These are phyloP conservation scores for Parietaria judaica DNA, from an alignment of 306 rosid species.

Conservation along the genomic window DNA sequence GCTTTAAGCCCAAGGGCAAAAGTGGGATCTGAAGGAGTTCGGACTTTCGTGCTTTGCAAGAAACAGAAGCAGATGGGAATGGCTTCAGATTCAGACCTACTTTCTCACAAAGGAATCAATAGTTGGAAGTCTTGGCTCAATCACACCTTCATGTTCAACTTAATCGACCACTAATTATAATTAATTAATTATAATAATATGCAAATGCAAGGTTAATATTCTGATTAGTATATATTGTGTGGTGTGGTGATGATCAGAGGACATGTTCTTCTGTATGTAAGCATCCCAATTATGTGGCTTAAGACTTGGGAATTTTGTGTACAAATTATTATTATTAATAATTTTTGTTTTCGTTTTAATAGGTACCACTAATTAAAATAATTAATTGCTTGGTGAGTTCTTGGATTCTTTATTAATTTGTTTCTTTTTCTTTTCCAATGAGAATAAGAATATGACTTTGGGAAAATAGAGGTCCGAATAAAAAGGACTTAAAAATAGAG, in stretches of 20 bases:
- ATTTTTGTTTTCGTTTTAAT: background rate
- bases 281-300: constrained; percentile 10
- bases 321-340: too few species aligned
- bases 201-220: too few species aligned
- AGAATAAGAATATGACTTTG: constrained; percentile 13
- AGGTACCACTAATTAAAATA: too few species aligned
- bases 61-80: constrained; percentile 27
- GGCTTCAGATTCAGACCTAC: constrained; percentile 17
- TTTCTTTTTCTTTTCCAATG: background rate
- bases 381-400: background rate
- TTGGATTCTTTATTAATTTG: background rate
- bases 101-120: constrained; percentile 28
- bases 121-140: constrained; percentile 47
- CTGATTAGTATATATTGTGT: too few species aligned
- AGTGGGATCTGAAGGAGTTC: constrained; percentile 40
- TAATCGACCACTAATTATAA: constrained; percentile 17
- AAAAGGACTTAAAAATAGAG: background rate
- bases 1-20: constrained; percentile 50
- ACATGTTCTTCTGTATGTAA: constrained; percentile 1
- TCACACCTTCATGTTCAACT: constrained; percentile 29
- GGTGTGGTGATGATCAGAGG: background rate
- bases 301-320: background rate
- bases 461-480: constrained; percentile 7
- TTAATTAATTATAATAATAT: too few species aligned
- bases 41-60: constrained; percentile 51